These are phyloP conservation scores for Xenosphaeropsis pyriputrescens DNA, from an alignment of 2,329 filamentous ascomycete species.

Conservation along the genomic window DNA sequence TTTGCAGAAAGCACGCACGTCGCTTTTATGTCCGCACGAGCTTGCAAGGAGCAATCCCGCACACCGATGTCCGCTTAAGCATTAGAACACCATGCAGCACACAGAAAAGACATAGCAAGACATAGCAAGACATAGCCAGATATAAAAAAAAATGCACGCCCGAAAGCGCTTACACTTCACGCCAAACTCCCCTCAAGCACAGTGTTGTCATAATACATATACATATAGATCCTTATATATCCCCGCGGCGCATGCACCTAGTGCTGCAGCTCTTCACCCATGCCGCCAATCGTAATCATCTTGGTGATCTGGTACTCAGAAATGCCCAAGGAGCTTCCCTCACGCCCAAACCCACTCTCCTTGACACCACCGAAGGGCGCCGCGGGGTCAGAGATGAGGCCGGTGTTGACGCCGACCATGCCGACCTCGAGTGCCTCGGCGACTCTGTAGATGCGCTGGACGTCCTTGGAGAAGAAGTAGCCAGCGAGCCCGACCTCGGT, in stretches of 20 bases:
- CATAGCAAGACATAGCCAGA: too few relatives aligned
- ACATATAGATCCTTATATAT: too few relatives aligned
- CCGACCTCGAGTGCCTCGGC: slow-evolving; percentile 65
- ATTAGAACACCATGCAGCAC: too few relatives aligned
- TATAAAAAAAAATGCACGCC: too few relatives aligned
- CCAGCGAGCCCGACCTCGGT: slow-evolving; percentile 80
- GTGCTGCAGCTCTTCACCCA: slow-evolving; percentile 37
- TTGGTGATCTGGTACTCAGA: slow-evolving; percentile 37
- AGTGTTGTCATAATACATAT: too few relatives aligned
- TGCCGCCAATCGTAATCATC: slow-evolving; percentile 37
- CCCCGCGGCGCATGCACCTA: not conserved
- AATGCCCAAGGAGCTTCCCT: slow-evolving; percentile 37
- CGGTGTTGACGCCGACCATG: slow-evolving; percentile 79
- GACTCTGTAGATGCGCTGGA: slow-evolving; percentile 44
- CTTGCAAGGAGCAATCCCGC: too few relatives aligned
- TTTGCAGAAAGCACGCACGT: too few relatives aligned
- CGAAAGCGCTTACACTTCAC: too few relatives aligned
- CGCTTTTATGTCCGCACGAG: too few relatives aligned
- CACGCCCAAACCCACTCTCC: slow-evolving; percentile 37
- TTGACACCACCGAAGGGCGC: slow-evolving; percentile 43
- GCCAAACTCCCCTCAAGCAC: too few relatives aligned
- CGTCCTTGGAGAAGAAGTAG: slow-evolving; percentile 71
- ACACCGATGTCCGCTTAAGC: too few relatives aligned
- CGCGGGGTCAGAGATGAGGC: slow-evolving; percentile 38
- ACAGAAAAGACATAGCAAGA: too few relatives aligned